Evolutionary conservation across 2,329 filamentous ascomycete genomes (phyloP), one percentile per base, ranked within the genome.

Genomic region (Cytospora schulzeri): DNA sequence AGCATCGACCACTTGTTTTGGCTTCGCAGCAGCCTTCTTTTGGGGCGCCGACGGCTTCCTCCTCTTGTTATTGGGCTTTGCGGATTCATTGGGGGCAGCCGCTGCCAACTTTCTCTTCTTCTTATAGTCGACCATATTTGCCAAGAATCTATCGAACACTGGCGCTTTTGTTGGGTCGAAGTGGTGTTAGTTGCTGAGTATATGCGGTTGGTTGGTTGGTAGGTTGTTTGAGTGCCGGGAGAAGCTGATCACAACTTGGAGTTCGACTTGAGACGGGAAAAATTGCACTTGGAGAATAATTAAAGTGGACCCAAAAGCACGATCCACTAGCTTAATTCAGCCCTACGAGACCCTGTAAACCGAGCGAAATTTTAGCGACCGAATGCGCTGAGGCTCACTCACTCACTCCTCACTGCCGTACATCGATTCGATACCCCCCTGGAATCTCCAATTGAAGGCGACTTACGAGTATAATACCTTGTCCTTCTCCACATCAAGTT

Each of bases 1-100:
- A 33, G 81, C 76, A 52, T 79, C 77, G 26, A 85, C 77, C 2
- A 78, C 72, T 51, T 75, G 75, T 71, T 77, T 81, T 69, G 74
- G 65, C 72, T 77, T 73, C 72, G 73, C 70, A 31, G 68, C 35
- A 45, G 71, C 72, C 50, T 65, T 55, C 53, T 66, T 59, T 19
- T 54, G 55, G 62, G 35, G 29, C 24, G 53, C 60, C 54, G 68
- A 66, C 6, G 60, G 68, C 61, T 72, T 73, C 57, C 69, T 69
- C 17, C 72, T 72, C 62, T 75, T 75, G 9, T 64, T 48, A 29
- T 33, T 56, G 51, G 31, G 31, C 52, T 56, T 62, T 22, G 60
- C 31, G 69, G 52, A 31, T 54, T 48, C 55, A 17, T 50, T 60
- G 15, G 26, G 22, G 35, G 29, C 26, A 7, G 57, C 53, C 53